Evolutionary conservation across 352 stramenopile genomes (phyloP), one percentile per base, ranked within the genome.

Genomic region (Phytophthora pini): DNA sequence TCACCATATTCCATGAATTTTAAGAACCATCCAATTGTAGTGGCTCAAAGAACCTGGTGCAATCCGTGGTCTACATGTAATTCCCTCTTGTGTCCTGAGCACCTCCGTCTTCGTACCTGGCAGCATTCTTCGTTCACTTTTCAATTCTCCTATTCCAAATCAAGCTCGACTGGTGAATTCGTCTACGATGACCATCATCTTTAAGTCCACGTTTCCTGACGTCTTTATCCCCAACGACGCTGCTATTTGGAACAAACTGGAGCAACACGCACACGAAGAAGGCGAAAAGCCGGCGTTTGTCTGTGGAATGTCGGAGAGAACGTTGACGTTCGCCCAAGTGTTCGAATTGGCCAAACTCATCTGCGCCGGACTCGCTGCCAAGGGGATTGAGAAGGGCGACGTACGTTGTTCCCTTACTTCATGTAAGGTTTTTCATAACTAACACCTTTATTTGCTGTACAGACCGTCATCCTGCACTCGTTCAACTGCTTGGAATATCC

Each of bases 401-500:
- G 80, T 87, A 69, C 51, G 77, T 69, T 22, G 5, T 48, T 15
- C 60, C 9, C 38, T 9, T 17, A 29, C 38, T 4, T 53, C n/a
- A 24, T 2, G n/a, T 41, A 39, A 7, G 13, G n/a, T 1, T 13
- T 13, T 3, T 13, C 31, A 36, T 36, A 4, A 13, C 40, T 44
- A 59, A 46, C 59, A 22, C 8, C 27, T 31, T 6, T 15, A 26
- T 13, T 48, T 56, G 5, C 8, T 58, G 41, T 31, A 31, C 61
- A 85, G 69, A 61, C 76, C 8, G 66, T 88, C 3, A 3, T 86
- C 15, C 55, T 85, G 27, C 74, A 87, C 49, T 77, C 72, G 39
- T 64, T 80, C 56, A 89, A 87, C 67, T 84, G 69, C 54, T 68
- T 85, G 51, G 76, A 89, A 47, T 89, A 74, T 36, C 77, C 78